phyloP scores from a whole-genome alignment of 2,329 filamentous ascomycete species.

The Rachicladosporium sp. region DNA sequence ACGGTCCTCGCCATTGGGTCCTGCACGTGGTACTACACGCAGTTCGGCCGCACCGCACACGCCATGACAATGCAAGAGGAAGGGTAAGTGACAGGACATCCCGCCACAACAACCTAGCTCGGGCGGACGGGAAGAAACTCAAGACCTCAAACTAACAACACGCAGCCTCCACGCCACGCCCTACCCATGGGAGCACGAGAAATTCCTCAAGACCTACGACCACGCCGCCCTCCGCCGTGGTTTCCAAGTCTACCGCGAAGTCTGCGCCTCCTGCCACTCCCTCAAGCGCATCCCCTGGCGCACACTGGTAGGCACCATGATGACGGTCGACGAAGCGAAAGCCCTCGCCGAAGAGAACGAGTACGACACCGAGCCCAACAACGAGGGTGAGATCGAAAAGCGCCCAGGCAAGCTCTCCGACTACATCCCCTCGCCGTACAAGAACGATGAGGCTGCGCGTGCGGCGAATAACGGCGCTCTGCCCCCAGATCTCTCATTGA shows the following conservation, averaged over 20 bases:
- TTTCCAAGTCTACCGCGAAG: slow-evolving; percentile 98
- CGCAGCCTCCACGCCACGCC: slow-evolving; percentile 75
- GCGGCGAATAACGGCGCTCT: slow-evolving; percentile 97
- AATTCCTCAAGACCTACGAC: slow-evolving; percentile 92
- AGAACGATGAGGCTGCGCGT: slow-evolving; percentile 96
- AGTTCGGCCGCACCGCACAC: slow-evolving; percentile 77
- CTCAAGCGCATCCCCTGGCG: slow-evolving; percentile 90
- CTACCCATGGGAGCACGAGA: slow-evolving; percentile 92
- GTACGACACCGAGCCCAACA: slow-evolving; percentile 96
- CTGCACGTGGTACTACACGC: slow-evolving; percentile 93
- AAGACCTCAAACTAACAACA: neutral
- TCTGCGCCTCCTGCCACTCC: slow-evolving; percentile 96
- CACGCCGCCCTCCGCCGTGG: slow-evolving; percentile 95
- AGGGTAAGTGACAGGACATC: slow-evolving; percentile 60
- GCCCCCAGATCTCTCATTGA: slow-evolving; percentile 92
- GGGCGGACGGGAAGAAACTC: too few species aligned
- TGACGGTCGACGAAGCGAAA: slow-evolving; percentile 98
- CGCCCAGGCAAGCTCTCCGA: slow-evolving; percentile 96
- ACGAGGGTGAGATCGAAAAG: slow-evolving; percentile 96
- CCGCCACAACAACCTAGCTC: too few species aligned
- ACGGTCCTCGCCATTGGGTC: slow-evolving; percentile 79
- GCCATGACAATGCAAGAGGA: slow-evolving; percentile 92
- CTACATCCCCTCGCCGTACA: slow-evolving; percentile 89
- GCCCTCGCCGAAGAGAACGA: slow-evolving; percentile 94
- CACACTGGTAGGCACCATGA: slow-evolving; percentile 72